Conservation (phyloP, 345 rosid species). For the Clausena lansium region DNA sequence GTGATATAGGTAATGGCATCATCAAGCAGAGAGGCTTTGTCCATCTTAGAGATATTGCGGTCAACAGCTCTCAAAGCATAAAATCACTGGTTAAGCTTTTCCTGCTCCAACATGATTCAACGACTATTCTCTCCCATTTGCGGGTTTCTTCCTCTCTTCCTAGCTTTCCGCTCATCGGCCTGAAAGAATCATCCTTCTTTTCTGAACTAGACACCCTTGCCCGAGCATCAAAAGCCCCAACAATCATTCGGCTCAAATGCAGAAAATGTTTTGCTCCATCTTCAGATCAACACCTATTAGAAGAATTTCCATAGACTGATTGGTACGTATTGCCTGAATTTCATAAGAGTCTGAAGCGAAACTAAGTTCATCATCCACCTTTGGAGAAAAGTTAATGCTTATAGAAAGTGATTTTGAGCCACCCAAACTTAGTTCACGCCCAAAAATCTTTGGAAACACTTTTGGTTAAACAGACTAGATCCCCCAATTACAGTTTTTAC, state of each 20-base stretch:
- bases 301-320: conserved; percentile 57
- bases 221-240: conserved; percentile 37
- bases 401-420: conserved; percentile 60
- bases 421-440: conserved; percentile 75
- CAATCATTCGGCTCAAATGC: conserved; percentile 33
- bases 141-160: conserved; percentile 98
- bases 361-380: conserved; percentile 74
- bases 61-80: conserved; percentile 87
- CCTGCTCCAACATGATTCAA: conserved; percentile 95
- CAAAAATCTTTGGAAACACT: conserved; percentile 85
- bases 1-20: conserved; percentile 82
- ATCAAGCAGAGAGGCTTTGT: conserved; percentile 63
- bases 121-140: conserved; percentile 95
- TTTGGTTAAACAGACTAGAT: conserved; percentile 44
- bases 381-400: conserved; percentile 74
- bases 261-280: conserved; percentile 53
- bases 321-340: conserved; percentile 43
- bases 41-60: conserved; percentile 53
- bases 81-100: conserved; percentile 93
- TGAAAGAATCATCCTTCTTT: conserved; percentile 60
- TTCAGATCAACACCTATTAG: conserved; percentile 42
- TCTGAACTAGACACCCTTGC: conserved; percentile 38
- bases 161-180: conserved; percentile 76
- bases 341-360: conserved; percentile 59
- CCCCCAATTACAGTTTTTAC: conserved; percentile 61